Base-by-base conservation (phyloP, 2,329 filamentous ascomycete genomes). In the Onygenales sp. region DNA sequence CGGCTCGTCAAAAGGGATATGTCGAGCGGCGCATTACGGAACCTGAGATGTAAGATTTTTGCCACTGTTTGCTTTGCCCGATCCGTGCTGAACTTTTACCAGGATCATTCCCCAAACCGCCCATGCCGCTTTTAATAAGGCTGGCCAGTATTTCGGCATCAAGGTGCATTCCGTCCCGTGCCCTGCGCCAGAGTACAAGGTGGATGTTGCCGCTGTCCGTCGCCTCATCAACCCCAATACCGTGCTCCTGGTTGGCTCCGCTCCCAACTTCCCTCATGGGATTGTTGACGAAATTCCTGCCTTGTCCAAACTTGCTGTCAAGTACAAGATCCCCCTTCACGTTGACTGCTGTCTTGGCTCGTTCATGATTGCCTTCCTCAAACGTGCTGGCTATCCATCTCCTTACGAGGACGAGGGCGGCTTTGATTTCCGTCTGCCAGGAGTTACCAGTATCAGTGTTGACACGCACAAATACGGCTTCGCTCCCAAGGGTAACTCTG, bases 381-480 rank as follows among this genome's bases (percentile, higher is more conserved):
- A 90, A 59, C 88, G 87, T 66, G 90, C 93, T n/a, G 93, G 93
- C 44, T 97, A 95, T 70, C 69, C 72, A 7, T 74, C 71, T 11
- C 73, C 73, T 1, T 75, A 73, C 52, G 72, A 73, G 51, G 89
- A 94, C 58, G 81, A 87, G 21, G 83, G 86, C 61, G 84, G 83
- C 5, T 97, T 97, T 66, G 93, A 98, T 70, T 98, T 98, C 81
- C 84, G 87, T 53, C 83, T 94, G 55, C 89, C 88, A 61, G 93
- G 93, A 62, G 93, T 98, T 39, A 96, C 92, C 3, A 92, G 86
- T 69, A 97, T 98, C 70, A 90, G 85, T 60, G 94, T 91, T 69
- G 93, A 98, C 69, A 98, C 93, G 2, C 93, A 98, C 80, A 98
- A 98, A 71, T 98, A 98, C 69, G 93, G 93, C 39, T 98, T 98